phyloP scores from a whole-genome alignment of 768 basidiomycete species.

The Holtermanniella nyarrowii region DNA sequence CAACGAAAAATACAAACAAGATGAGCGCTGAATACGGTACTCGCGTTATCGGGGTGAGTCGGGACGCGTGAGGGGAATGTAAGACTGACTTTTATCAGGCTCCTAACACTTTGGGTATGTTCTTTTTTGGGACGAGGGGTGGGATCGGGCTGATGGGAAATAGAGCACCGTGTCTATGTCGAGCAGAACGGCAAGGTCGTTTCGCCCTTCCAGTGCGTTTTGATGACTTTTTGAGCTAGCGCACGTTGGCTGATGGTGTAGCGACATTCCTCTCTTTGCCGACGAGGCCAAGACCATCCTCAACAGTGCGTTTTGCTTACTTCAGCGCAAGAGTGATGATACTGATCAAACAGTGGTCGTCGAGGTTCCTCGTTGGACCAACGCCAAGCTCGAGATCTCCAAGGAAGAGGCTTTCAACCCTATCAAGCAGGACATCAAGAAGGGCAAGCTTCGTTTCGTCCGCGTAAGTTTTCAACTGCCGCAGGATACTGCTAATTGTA shows the following conservation, averaged over 20 bases:
- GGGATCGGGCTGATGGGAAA: neutral
- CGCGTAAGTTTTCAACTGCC: constrained; percentile 40
- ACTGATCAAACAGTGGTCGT: constrained; percentile 30
- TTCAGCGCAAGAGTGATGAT: neutral
- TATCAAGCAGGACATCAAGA: constrained; percentile 97
- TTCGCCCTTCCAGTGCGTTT: constrained; percentile 42
- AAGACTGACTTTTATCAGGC: constrained; percentile 42
- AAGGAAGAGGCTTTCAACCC: constrained; percentile 99
- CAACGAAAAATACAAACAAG: constrained; percentile 1
- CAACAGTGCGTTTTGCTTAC: constrained; percentile 67
- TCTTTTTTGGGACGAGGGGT: neutral
- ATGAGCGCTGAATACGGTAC: constrained; percentile 12
- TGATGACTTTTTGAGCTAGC: neutral
- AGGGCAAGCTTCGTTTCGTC: constrained; percentile 88
- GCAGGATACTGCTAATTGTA: neutral
- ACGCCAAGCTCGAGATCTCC: constrained; percentile 99
- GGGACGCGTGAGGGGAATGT: neutral
- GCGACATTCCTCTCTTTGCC: constrained; percentile 96
- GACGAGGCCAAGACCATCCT: constrained; percentile 89
- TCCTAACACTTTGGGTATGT: constrained; percentile 82
- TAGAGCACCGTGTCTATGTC: constrained; percentile 91
- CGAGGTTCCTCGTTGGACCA: constrained; percentile 83
- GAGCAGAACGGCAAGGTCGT: constrained; percentile 69
- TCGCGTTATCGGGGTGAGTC: constrained; percentile 23
- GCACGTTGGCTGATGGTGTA: constrained; percentile 43